Base-by-base conservation (phyloP, 2,329 filamentous ascomycete species). In the Colletotrichum higginsianum region DNA sequence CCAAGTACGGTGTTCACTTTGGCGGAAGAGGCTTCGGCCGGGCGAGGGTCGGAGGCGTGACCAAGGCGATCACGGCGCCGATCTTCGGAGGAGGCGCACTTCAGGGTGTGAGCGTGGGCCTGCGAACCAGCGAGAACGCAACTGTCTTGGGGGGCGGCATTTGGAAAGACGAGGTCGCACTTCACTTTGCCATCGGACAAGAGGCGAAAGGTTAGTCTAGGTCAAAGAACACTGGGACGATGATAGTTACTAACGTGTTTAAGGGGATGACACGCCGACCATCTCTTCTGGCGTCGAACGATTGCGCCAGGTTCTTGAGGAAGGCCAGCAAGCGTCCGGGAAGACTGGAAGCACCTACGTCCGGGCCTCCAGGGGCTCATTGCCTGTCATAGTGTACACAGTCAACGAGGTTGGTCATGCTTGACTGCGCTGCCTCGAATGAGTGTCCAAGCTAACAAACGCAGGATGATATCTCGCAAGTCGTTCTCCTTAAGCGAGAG, bases 21-120 rank as follows among this genome's bases (percentile, higher is more conserved):
- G 82, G 84, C 15, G 84, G 83, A 0, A 80, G 81, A 66, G 74
- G 75, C 0, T 84, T 86, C 69, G 77, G 75, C 1, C 77, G 84
- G 21, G 84, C 84, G 8, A 78, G 81, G 18, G 76, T 85, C 15
- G 84, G 82, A 13, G 85, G 85, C n/a, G 80, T 86, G 11, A 86
- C 84, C 2, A 78, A 77, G 65, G 82, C 82, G 0, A 77, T 86
- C 12, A 83, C 84, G 2, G 75, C 82, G 4, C 85, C 84, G 3
- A 26, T 78, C 5, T 73, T 60, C 15, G 76, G 67, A 21, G 52
- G 61, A 1, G 80, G 76, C 7, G 80, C 81, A 15, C 72, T 82
- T 1, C 76, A 76, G 8, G 84, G 84, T 11, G 81, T 86, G 6
- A 85, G 82, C 68, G 79, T 79, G 0, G 83, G 81, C 5, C 78